Evolutionary conservation across 148 eudicot species (phyloP).

Genomic region (Vaccinium darrowii): DNA sequence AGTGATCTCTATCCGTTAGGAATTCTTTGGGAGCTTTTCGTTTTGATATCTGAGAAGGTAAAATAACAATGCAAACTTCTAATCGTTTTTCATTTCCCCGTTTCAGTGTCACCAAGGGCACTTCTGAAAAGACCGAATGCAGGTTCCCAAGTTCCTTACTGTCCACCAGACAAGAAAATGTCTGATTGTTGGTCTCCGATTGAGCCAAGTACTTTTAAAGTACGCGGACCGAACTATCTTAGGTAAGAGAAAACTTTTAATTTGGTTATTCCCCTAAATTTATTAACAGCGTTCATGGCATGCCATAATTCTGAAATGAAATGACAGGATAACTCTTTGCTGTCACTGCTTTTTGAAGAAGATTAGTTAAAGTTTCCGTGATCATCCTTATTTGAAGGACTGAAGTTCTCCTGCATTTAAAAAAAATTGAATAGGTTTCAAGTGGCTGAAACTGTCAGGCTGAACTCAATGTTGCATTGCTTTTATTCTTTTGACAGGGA

Average conservation of each 20-base stretch:
- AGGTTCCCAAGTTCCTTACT: slow-evolving; percentile 79
- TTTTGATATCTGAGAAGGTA: not conserved
- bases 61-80: not conserved
- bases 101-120: slow-evolving; percentile 71
- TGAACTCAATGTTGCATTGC: not conserved
- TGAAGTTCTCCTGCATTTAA: not conserved
- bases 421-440: not conserved
- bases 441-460: not conserved
- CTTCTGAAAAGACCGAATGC: slow-evolving; percentile 78
- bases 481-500: slow-evolving; percentile 50
- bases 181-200: slow-evolving; percentile 82
- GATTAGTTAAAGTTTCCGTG: too few species aligned
- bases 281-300: not conserved
- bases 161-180: slow-evolving; percentile 74
- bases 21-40: not conserved
- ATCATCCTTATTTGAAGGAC: not conserved
- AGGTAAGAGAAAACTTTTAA: slow-evolving; percentile 38
- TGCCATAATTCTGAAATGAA: not conserved
- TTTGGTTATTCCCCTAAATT: not conserved
- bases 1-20: not conserved
- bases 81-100: not conserved
- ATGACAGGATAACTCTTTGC: too few species aligned
- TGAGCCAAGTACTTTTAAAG: slow-evolving; percentile 76
- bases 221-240: slow-evolving; percentile 71
- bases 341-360: not conserved